These are phyloP conservation scores for Aspergillus amoenus DNA, from an alignment of 2,329 filamentous ascomycete species.

Conservation along the genomic window DNA sequence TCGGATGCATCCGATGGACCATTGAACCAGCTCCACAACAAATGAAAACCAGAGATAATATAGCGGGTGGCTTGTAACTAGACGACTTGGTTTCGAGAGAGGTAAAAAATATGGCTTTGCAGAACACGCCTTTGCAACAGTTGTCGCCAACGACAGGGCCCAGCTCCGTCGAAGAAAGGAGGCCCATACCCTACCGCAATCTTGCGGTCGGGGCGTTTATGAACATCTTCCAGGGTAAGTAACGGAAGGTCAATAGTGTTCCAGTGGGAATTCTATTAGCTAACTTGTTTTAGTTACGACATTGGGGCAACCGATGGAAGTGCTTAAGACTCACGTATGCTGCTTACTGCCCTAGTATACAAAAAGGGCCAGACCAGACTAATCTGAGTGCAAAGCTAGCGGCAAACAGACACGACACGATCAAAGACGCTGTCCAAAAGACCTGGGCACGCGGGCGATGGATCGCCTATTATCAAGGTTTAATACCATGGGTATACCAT, in stretches of 20 bases:
- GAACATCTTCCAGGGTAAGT: constrained; percentile 6
- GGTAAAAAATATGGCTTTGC: not conserved
- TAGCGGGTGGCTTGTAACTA: no score
- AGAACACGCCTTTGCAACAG: not conserved
- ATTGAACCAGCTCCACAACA: no score
- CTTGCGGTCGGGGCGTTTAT: constrained; percentile 4
- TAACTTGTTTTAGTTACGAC: not conserved
- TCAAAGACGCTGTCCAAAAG: not conserved
- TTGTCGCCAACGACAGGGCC: not conserved
- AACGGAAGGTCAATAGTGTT: not conserved
- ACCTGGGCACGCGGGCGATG: constrained; percentile 1
- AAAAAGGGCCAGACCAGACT: not conserved
- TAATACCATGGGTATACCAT: constrained; percentile 7
- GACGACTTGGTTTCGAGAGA: no score
- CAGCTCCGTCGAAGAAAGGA: not conserved
- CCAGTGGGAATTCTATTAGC: not conserved
- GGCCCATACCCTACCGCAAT: constrained; percentile 7
- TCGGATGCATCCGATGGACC: not conserved
- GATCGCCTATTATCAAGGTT: constrained; percentile 4
- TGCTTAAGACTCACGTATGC: constrained; percentile 7
- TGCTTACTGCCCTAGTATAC: not conserved
- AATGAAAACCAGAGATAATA: no score
- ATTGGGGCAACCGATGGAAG: constrained; percentile 4
- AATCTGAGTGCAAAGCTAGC: not conserved
- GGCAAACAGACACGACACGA: constrained; percentile 1